Evolutionary conservation across 1,284 basidiomycete species (phyloP).

Genomic region (Pseudozyma tsukubaensis): DNA sequence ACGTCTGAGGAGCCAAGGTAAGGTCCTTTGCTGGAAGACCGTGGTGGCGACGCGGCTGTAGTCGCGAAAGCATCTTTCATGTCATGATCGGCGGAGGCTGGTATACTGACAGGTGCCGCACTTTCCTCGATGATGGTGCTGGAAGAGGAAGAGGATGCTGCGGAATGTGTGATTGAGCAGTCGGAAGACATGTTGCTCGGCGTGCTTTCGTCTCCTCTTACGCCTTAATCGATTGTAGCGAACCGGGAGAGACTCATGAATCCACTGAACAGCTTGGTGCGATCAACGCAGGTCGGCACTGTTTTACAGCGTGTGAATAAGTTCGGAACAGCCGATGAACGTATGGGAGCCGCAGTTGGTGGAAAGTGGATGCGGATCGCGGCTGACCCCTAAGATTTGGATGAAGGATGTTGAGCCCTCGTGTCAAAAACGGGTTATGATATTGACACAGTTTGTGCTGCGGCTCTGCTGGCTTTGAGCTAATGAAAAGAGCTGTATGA

Average conservation of each 20-base stretch:
- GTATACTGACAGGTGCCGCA: no score
- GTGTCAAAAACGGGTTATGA: no score
- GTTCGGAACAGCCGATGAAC: slow-evolving; percentile 1
- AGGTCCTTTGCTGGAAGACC: not conserved
- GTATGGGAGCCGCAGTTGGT: no score
- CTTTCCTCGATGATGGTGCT: slow-evolving; percentile 2
- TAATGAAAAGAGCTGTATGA: no score
- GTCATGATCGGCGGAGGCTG: not conserved
- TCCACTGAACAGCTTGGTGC: not conserved
- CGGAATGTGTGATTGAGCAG: not conserved
- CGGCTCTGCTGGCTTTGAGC: no score
- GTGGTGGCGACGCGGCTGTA: not conserved
- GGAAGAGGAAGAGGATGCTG: slow-evolving; percentile 15
- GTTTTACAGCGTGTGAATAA: not conserved
- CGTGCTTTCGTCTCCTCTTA: not conserved
- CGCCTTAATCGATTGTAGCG: slow-evolving; percentile 11
- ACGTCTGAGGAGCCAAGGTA: slow-evolving; percentile 11
- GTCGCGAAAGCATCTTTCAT: not conserved
- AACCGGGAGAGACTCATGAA: slow-evolving; percentile 8
- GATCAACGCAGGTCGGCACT: slow-evolving; percentile 6
- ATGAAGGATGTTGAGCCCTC: no score
- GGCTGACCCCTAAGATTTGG: no score
- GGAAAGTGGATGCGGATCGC: no score
- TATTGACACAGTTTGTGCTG: no score
- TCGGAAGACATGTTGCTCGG: slow-evolving; percentile 26